Base-by-base conservation (phyloP, 305 asterid genomes). In the Salvia sclarea region DNA sequence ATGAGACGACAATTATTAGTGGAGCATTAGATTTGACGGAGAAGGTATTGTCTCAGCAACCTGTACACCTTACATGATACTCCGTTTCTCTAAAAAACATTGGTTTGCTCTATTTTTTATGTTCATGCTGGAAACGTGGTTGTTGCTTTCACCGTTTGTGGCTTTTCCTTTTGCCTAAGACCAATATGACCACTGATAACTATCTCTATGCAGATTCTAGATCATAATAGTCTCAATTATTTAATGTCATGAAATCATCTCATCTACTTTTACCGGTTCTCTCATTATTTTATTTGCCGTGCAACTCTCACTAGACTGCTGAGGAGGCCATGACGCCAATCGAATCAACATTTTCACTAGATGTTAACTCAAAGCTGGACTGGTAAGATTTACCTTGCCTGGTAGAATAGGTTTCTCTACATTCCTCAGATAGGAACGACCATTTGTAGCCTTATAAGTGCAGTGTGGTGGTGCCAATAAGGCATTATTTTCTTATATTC, bases 281-380 rank as follows among this genome's bases (percentile, higher is more conserved):
- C 68, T 60, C 44, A 52, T 69, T 37, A 11, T 20, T 16, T 73
- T 56, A 14, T 40, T 49, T 52, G 8, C 24, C 41, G 25, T 5
- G 28, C 49, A 64, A 52, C 64, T 78, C 47, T 71, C 31, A 70
- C 61, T 84, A 93, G 97, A 91, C 97, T 64, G 97, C 97, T 56
- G 97, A 88, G 83, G 97, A 88, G 82, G 98, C 98, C 76, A 90
- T 90, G 97, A 92, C 98, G 14, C 98, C 97, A 44, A 92, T 92
- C 43, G 95, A 85, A 80, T 89, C 96, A 25, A 90, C 98, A 37
- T 92, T 92, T 82, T 88, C 97, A 5, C 66, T 92, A 76, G 98
- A 90, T 75, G 96, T 90, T 47, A 88, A 90, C 75, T 89, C 98
- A 68, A 92, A 92, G 78, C 76, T 94, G 37, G 97, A 91, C 84